Evolutionary conservation across 2,329 filamentous ascomycete species (phyloP).

Genomic region (Ophiostoma novo-ulmi): DNA sequence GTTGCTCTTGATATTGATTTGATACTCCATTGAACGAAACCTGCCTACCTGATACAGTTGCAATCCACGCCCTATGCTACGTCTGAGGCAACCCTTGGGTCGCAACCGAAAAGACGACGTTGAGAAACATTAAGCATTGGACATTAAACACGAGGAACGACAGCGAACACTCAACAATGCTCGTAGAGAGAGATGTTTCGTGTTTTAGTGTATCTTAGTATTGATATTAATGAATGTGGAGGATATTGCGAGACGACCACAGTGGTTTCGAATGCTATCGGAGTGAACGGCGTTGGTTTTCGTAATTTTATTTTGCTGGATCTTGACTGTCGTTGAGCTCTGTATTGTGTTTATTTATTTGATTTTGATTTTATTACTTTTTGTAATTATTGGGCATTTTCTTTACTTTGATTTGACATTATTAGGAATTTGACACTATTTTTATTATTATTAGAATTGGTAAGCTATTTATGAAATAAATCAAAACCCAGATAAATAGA

Average conservation of each 20-base stretch:
- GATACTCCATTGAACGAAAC: background rate
- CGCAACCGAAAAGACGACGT: constrained; percentile 10
- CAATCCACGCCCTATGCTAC: background rate
- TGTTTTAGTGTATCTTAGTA: background rate
- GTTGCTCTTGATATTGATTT: background rate
- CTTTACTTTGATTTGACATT: no score
- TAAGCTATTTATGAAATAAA: no score
- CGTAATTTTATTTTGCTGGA: background rate
- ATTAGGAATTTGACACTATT: no score
- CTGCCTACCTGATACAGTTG: constrained; percentile 3
- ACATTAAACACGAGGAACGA: no score
- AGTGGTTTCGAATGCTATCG: background rate
- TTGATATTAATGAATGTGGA: background rate
- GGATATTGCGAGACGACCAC: constrained; percentile 1
- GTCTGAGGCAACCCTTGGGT: constrained; percentile 11
- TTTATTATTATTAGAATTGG: no score
- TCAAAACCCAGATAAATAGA: no score
- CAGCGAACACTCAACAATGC: no score
- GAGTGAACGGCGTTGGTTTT: background rate
- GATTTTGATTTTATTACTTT: background rate
- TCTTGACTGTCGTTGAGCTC: background rate
- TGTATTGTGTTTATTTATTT: background rate
- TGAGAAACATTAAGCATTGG: background rate
- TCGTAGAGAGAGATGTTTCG: background rate
- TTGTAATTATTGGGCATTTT: no score